Base-by-base conservation (phyloP, 2,329 filamentous ascomycete species). In the Beauveria scarabaeidicola region DNA sequence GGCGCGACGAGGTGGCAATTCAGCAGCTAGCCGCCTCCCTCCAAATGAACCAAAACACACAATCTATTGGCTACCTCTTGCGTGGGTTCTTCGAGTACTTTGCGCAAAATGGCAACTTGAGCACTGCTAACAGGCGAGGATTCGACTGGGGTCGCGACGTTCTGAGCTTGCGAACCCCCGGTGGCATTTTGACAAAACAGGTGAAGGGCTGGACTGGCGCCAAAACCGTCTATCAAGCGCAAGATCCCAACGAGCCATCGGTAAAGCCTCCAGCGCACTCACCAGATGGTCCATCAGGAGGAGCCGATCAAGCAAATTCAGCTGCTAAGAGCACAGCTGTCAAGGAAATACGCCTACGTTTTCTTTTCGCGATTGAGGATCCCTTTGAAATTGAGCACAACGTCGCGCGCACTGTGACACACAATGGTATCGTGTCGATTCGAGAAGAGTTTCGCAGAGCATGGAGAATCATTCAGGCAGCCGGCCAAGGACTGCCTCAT, bases 21-120 rank as follows among this genome's bases (percentile, higher is more conserved):
- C 72, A 78, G 44, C 73, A 76, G 5, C 78, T 89, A 1, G 84
- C 88, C 6, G 69, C 72, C 1, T 72, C 77, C 40, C 81, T 84
- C 19, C 76, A 80, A 53, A 75, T 93, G 38, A 90, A 84, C 32
- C 75, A 79, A 44, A 96, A 96, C 68, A 74, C 70, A 1, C 85
- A 94, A 60, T 81, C 85, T 0, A 67, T 93, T 2, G 90, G 90
- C 1, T 76, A 81, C 5, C 78, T 97, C 0, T 78, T 97, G 0
- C 81, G 87, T 56, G 90, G 90, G 0, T 96, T 97, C 75, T 96
- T 96, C 68, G 87, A 90, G 66, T 96, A 96, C 72, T 96, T 87
- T 68, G 87, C 89, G 3, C 83, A 87, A 29, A 78, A 74, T 62
- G 78, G 78, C 21, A 67, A 72, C n/a, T 78, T 86, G 75, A 75